Base-by-base conservation (phyloP, 768 basidiomycete species). In the Tulasnella sp. region DNA sequence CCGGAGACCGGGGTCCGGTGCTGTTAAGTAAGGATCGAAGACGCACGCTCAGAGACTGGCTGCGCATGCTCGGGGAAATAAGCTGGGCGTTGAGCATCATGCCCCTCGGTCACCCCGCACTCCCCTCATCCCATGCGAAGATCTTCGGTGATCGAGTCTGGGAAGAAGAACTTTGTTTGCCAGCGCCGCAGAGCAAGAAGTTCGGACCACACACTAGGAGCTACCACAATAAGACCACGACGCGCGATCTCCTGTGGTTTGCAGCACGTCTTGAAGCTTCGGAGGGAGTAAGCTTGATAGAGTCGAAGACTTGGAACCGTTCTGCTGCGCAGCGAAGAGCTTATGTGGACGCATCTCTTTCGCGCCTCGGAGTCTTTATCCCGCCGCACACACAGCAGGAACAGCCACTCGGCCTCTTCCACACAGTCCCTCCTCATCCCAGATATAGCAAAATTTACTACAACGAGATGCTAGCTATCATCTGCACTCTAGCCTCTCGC, bases 201-300 rank as follows among this genome's bases (percentile, higher is more conserved):
- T 58, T 58, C n/a, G 54, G 54, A 20, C 54, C 54, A 16, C 18
- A 58, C 18, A 58, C 54, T n/a, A 18, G 54, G n/a, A 58, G 5
- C 54, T 58, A 20, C 54, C 54, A 58, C n/a, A 58, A 58, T 16
- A 58, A 58, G 18, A 58, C 54, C 54, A 58, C 54, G 3, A 58
- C 20, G 54, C 54, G n/a, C 54, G 54, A 58, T n/a, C 54, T 58
- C 54, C 54, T 58, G 54, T 58, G 54, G 54, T 58, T 58, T 58
- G 54, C 54, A 6, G 54, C 54, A 18, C 54, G 54, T 20, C n/a
- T 58, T 18, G 54, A 58, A n/a, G 54, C 54, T 58, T 58, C 54
- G 54, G 54, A 58, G 54, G n/a, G n/a, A n/a, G n/a, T 58, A 16
- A 58, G n/a, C n/a, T 16, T 58, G 20, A 58, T 58, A 58, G 54